Evolutionary conservation across 768 basidiomycete genomes (phyloP).

Genomic region (Pulveroboletus sp.): DNA sequence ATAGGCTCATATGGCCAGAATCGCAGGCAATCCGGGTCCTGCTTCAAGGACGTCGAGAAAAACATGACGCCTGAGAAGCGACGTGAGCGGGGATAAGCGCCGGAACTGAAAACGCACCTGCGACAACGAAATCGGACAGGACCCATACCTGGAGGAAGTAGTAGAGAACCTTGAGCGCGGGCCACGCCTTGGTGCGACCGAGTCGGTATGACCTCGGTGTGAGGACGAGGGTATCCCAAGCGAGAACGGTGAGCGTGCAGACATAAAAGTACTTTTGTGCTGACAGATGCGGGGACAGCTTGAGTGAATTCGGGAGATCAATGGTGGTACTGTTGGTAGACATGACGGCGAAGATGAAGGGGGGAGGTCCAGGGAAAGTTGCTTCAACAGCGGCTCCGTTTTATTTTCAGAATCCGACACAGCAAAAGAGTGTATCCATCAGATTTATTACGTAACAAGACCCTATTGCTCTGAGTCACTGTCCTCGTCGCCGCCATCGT

Average conservation of each 20-base stretch:
- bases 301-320: slow-evolving; percentile 57
- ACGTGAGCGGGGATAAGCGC: background rate
- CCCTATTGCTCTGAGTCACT: background rate
- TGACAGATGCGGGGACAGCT: slow-evolving; percentile 70
- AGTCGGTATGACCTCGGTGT: slow-evolving; percentile 76
- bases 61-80: slow-evolving; percentile 63
- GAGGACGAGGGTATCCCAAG: slow-evolving; percentile 86
- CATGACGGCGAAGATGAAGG: slow-evolving; percentile 13
- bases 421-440: slow-evolving; percentile 20
- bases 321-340: background rate
- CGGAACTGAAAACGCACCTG: slow-evolving; percentile 43
- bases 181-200: slow-evolving; percentile 60
- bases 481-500: background rate
- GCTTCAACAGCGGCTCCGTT: background rate
- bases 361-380: no score
- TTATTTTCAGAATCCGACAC: slow-evolving; percentile 9
- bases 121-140: slow-evolving; percentile 72
- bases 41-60: slow-evolving; percentile 69
- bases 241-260: slow-evolving; percentile 84
- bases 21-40: slow-evolving; percentile 48
- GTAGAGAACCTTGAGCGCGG: slow-evolving; percentile 70
- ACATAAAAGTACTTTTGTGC: slow-evolving; percentile 90
- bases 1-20: slow-evolving; percentile 88
- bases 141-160: slow-evolving; percentile 72
- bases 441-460: slow-evolving; percentile 16